Percentiles rank a stretch among this genome's conserved stretches.
phyloP scores from a whole-genome alignment of 192 early-diverging fungal genomes.

The Backusella liffmaniae region DNA sequence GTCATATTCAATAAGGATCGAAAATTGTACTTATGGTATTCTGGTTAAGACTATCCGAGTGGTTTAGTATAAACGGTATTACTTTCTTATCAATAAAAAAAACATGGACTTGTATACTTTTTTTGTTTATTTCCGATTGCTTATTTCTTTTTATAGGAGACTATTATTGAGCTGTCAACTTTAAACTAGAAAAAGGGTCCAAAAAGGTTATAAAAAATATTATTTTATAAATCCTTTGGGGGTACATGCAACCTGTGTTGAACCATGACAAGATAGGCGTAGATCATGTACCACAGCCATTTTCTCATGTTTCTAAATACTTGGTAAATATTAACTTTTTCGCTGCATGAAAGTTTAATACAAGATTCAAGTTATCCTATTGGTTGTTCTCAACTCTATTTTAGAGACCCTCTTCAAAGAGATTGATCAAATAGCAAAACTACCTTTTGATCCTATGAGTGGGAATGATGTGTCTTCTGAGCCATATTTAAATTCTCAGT shows the following conservation, averaged over 20 bases:
- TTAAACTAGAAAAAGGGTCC: not conserved
- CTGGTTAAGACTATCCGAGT: too few species aligned
- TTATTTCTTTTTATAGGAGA: not conserved
- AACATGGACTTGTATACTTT: too few species aligned
- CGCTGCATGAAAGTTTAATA: not conserved
- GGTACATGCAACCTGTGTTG: not conserved
- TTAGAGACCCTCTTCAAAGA: not conserved
- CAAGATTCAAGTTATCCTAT: not conserved
- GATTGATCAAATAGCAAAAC: too few species aligned
- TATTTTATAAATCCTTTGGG: not conserved
- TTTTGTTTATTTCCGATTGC: too few species aligned
- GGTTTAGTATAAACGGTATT: too few species aligned
- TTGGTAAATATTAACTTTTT: not conserved
- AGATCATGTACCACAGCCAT: not conserved
- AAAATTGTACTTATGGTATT: too few species aligned
- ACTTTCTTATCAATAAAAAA: too few species aligned
- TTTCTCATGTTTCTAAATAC: not conserved
- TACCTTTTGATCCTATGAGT: too few species aligned
- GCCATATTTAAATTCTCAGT: not conserved
- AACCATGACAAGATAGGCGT: not conserved
- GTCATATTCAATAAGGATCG: too few species aligned
- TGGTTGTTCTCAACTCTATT: not conserved
- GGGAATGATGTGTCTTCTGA: too few species aligned
- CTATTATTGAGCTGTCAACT: not conserved
- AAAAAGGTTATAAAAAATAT: not conserved